Conservation (phyloP, 129 eudicot genomes). For the Flaveria robusta region DNA sequence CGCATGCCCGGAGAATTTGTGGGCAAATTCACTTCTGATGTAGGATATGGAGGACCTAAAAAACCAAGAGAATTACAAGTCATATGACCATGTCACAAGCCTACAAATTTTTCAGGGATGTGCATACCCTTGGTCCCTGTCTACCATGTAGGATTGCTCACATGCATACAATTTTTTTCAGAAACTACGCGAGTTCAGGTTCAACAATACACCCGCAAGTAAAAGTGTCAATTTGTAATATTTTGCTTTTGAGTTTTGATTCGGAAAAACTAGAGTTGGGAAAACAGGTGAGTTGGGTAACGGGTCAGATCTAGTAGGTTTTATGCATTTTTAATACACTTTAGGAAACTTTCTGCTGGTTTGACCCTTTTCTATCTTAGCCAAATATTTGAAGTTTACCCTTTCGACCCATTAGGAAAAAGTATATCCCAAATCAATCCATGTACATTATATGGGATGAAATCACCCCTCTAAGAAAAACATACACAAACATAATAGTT, state of each 20-base stretch:
- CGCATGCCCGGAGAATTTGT: slow-evolving; percentile 29
- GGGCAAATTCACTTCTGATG: slow-evolving; percentile 32
- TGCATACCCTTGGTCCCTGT: too few relatives aligned
- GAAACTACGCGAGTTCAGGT: too few relatives aligned
- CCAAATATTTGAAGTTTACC: not conserved
- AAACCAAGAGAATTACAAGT: slow-evolving; percentile 19
- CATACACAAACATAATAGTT: not conserved
- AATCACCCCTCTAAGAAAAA: not conserved
- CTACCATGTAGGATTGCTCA: too few relatives aligned
- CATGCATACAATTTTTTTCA: too few relatives aligned
- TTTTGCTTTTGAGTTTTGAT: too few relatives aligned
- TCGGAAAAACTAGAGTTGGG: too few relatives aligned
- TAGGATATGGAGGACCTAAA: slow-evolving; percentile 46
- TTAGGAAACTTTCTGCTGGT: not conserved
- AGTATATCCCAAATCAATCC: not conserved
- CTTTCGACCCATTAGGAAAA: not conserved
- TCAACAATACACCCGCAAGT: too few relatives aligned
- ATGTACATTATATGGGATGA: not conserved
- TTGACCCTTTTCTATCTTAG: slow-evolving; percentile 6
- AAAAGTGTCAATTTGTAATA: too few relatives aligned
- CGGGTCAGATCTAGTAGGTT: not conserved
- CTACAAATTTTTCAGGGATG: too few relatives aligned
- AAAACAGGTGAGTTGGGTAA: not conserved
- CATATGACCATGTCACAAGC: not conserved
- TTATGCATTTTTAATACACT: not conserved